Evolutionary conservation across 306 rosid species (phyloP).

Genomic region (Gastrolobium bilobum): DNA sequence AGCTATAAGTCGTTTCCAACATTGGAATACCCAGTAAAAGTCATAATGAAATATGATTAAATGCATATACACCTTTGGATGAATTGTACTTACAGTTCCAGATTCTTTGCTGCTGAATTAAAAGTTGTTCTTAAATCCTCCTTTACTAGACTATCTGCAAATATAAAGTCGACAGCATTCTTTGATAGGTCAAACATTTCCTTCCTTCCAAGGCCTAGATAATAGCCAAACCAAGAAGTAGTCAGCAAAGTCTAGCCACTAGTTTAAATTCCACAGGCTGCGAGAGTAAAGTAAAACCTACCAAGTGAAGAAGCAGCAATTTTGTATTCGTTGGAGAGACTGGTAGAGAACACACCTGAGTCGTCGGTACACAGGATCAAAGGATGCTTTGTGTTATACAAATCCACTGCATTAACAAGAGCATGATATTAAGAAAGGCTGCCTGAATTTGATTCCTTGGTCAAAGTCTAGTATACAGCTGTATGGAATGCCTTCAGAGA

Average conservation of each 20-base stretch:
- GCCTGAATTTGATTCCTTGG: conserved; percentile 22
- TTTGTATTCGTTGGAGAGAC: conserved; percentile 76
- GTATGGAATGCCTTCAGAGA: conserved; percentile 18
- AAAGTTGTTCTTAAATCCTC: conserved; percentile 57
- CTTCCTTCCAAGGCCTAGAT: conserved; percentile 77
- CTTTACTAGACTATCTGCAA: conserved; percentile 77
- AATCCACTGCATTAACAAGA: conserved; percentile 73
- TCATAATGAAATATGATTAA: neutral
- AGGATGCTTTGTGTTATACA: conserved; percentile 76
- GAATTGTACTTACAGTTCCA: conserved; percentile 41
- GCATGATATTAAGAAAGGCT: conserved; percentile 38
- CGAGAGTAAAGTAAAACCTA: conserved; percentile 50
- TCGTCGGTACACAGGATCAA: conserved; percentile 92
- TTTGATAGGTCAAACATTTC: conserved; percentile 80
- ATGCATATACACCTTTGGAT: conserved; percentile 11
- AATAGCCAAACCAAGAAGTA: conserved; percentile 44
- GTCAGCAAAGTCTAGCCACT: conserved; percentile 30
- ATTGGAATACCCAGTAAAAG: conserved; percentile 16
- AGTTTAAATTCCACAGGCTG: conserved; percentile 21
- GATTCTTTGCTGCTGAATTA: conserved; percentile 57
- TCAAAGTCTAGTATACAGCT: conserved; percentile 26
- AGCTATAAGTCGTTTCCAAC: neutral
- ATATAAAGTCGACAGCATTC: conserved; percentile 70
- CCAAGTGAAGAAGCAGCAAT: conserved; percentile 78
- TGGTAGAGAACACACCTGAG: conserved; percentile 88